phyloP scores from a whole-genome alignment of 352 stramenopile species.

The Phytophthora aleatoria region DNA sequence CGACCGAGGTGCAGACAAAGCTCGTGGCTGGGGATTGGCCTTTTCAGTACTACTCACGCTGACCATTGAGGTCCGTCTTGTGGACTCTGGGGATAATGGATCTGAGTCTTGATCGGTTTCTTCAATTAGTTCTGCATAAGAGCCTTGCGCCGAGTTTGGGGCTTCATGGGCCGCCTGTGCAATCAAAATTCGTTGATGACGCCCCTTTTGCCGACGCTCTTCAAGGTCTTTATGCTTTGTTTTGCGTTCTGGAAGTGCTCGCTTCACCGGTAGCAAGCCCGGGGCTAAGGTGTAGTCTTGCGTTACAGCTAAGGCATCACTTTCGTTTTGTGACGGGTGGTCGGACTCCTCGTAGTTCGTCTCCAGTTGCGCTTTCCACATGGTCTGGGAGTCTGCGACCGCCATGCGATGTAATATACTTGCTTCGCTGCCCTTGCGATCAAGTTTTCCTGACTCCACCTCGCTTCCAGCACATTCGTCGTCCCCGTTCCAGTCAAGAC shows the following conservation, averaged over 20 bases:
- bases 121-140: slow-evolving; percentile 17
- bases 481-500: slow-evolving; percentile 1
- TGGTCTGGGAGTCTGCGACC: slow-evolving; percentile 44
- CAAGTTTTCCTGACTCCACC: slow-evolving; percentile 25
- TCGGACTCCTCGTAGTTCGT: slow-evolving; percentile 54
- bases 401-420: slow-evolving; percentile 63
- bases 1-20: slow-evolving; percentile 31
- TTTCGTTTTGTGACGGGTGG: neutral
- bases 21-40: slow-evolving; percentile 7
- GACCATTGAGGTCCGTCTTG: slow-evolving; percentile 23
- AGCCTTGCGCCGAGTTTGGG: slow-evolving; percentile 11
- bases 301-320: neutral
- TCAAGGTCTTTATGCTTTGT: slow-evolving; percentile 66
- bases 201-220: slow-evolving; percentile 56
- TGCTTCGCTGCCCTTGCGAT: slow-evolving; percentile 60
- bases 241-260: slow-evolving; percentile 63
- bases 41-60: slow-evolving; percentile 12
- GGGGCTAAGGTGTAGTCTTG: slow-evolving; percentile 14
- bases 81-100: neutral
- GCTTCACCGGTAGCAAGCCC: slow-evolving; percentile 20
- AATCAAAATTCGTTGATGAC: slow-evolving; percentile 51
- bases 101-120: slow-evolving; percentile 24
- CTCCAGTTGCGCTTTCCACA: slow-evolving; percentile 60
- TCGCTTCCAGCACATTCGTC: slow-evolving; percentile 9
- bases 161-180: slow-evolving; percentile 26